Conservation (phyloP, 805 yeast genomes). For the Dipodascopsis tothii region DNA sequence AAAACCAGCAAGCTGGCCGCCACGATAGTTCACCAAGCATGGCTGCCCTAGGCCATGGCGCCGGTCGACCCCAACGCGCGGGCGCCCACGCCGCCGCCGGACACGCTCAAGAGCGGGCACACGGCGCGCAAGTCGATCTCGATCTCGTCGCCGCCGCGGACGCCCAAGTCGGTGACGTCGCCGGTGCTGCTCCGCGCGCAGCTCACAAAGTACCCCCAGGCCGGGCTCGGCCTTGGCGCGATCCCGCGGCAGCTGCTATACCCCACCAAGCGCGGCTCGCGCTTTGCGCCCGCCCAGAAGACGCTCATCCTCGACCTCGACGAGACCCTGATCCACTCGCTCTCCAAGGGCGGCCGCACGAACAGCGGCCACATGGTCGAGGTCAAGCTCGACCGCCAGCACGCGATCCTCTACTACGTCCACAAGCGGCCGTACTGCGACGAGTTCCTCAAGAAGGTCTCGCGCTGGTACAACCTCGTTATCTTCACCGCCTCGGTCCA, state of each 20-base stretch:
- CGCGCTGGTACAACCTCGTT: slow-evolving; percentile 81
- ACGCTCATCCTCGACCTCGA: slow-evolving; percentile 82
- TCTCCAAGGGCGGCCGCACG: slow-evolving; percentile 50
- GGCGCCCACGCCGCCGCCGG: no score
- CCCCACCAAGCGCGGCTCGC: no score
- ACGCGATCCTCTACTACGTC: slow-evolving; percentile 78
- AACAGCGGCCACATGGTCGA: slow-evolving; percentile 66
- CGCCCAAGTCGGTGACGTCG: slow-evolving; percentile 15
- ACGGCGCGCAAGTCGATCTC: no score
- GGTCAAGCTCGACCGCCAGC: slow-evolving; percentile 55
- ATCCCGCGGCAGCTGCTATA: slow-evolving; percentile 15
- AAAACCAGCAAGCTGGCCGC: neutral
- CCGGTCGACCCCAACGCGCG: neutral
- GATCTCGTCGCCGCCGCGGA: neutral
- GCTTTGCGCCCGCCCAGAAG: slow-evolving; percentile 40
- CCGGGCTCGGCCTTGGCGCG: slow-evolving; percentile 18
- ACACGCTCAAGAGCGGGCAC: no score
- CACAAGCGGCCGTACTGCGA: slow-evolving; percentile 90
- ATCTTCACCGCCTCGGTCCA: slow-evolving; percentile 91
- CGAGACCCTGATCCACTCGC: slow-evolving; percentile 88
- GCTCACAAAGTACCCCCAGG: slow-evolving; percentile 13
- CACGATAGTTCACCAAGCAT: neutral
- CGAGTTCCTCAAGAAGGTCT: slow-evolving; percentile 66
- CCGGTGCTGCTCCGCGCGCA: slow-evolving; percentile 8
- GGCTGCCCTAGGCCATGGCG: neutral